Evolutionary conservation across 768 basidiomycete species (phyloP).

Genomic region (Trametes coccinea): DNA sequence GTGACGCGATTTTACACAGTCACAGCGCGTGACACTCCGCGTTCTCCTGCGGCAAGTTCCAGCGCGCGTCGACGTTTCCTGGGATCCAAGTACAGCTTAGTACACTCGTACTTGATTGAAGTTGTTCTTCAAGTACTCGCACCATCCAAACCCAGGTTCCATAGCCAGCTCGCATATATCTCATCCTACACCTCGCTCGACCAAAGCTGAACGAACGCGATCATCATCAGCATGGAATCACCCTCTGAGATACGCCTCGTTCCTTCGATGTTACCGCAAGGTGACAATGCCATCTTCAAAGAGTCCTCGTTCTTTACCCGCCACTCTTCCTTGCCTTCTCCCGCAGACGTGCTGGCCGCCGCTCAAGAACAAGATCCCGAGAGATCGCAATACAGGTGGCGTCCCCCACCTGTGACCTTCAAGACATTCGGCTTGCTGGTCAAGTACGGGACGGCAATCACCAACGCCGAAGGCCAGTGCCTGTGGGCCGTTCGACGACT

Average conservation of each 20-base stretch:
- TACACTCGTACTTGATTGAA: too few relatives aligned
- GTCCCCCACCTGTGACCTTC: not conserved
- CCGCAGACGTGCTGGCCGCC: not conserved
- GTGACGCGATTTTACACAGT: conserved; percentile 10
- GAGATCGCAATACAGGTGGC: not conserved
- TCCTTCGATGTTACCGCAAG: not conserved
- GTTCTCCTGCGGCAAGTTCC: not conserved
- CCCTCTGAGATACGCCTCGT: not conserved
- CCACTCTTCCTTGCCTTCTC: not conserved
- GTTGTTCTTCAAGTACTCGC: too few relatives aligned
- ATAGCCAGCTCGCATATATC: too few relatives aligned
- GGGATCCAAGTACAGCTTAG: too few relatives aligned
- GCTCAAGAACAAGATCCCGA: not conserved
- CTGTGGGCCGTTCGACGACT: not conserved
- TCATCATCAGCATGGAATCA: not conserved
- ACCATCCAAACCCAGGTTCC: too few relatives aligned
- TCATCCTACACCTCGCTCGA: not conserved
- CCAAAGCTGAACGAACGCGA: not conserved
- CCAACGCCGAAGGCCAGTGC: not conserved
- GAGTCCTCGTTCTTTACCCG: not conserved
- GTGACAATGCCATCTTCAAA: not conserved
- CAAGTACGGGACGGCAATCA: not conserved
- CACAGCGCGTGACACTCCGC: conserved; percentile 5
- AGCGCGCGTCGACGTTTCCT: too few relatives aligned
- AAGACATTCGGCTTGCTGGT: not conserved